A percentile compares a stretch with the other conserved stretches of the same genome.
phyloP scores from a whole-genome alignment of 345 rosid genomes.

The Boechera stricta region DNA sequence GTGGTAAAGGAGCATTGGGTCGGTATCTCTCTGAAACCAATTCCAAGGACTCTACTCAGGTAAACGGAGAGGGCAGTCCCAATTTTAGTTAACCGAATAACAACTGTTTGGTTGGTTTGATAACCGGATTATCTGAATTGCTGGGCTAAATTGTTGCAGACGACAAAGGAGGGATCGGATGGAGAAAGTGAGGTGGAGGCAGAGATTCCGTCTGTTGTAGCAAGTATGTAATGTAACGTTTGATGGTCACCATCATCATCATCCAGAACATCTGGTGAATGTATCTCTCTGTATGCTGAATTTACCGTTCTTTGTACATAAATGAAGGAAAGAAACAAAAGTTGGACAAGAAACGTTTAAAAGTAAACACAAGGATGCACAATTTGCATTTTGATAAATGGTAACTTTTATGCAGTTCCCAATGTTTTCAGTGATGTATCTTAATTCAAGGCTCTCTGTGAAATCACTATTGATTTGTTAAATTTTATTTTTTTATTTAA shows the following conservation, averaged over 20 bases:
- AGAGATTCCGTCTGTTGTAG: slow-evolving; percentile 82
- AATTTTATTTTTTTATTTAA: no score
- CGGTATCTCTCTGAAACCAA: slow-evolving; percentile 63
- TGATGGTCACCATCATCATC: slow-evolving; percentile 4
- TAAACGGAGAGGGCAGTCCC: slow-evolving; percentile 10
- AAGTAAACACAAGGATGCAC: slow-evolving; percentile 21
- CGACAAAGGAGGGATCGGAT: slow-evolving; percentile 53
- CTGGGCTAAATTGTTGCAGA: slow-evolving; percentile 49
- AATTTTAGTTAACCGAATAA: slow-evolving; percentile 13
- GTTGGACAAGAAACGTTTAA: slow-evolving; percentile 3
- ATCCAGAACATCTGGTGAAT: slow-evolving; percentile 26
- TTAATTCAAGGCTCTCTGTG: not conserved
- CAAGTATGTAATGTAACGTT: slow-evolving; percentile 66
- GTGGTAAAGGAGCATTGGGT: slow-evolving; percentile 78
- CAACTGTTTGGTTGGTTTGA: not conserved
- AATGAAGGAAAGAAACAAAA: slow-evolving; percentile 37
- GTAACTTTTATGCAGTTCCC: slow-evolving; percentile 16
- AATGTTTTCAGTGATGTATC: not conserved
- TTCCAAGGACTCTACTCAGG: slow-evolving; percentile 48
- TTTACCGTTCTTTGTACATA: slow-evolving; percentile 58
- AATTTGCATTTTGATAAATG: slow-evolving; percentile 34
- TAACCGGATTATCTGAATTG: not conserved
- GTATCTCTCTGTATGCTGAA: slow-evolving; percentile 50
- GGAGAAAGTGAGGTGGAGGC: slow-evolving; percentile 75
- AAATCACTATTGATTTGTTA: no score